Percentiles rank a stretch among this genome's conserved stretches.
These are phyloP conservation scores for Trametes punicea DNA, from an alignment of 768 basidiomycete species.

Conservation along the genomic window DNA sequence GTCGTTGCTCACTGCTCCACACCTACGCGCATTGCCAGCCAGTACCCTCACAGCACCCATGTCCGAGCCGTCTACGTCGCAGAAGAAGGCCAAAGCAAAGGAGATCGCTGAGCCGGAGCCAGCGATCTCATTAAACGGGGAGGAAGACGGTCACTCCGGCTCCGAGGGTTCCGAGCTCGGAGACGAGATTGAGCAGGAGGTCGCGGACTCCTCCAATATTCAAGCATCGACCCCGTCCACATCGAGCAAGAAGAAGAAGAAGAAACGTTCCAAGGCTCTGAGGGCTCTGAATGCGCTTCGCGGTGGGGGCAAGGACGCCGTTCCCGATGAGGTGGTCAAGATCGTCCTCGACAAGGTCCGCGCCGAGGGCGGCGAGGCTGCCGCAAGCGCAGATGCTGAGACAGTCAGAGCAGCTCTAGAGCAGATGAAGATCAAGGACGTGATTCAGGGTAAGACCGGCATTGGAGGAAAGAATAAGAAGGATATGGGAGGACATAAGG, in stretches of 20 bases:
- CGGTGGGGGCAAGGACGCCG: constrained; percentile 41
- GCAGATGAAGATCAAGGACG: constrained; percentile 81
- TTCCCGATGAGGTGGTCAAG: constrained; percentile 63
- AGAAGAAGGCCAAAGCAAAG: constrained; percentile 39
- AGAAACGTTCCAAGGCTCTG: constrained; percentile 74
- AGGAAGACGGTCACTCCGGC: constrained; percentile 20
- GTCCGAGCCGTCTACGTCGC: constrained; percentile 30
- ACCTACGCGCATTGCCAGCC: background rate
- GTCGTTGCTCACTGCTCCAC: background rate
- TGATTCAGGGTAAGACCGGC: constrained; percentile 78
- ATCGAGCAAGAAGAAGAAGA: constrained; percentile 80
- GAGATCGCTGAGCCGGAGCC: constrained; percentile 38
- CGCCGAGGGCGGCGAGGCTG: constrained; percentile 45
- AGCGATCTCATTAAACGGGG: background rate
- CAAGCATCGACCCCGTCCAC: constrained; percentile 32
- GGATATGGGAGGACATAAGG: constrained; percentile 87
- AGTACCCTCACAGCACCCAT: constrained; percentile 7
- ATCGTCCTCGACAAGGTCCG: constrained; percentile 65
- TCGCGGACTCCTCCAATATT: constrained; percentile 13
- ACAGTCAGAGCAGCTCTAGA: constrained; percentile 68
- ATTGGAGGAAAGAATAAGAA: constrained; percentile 74
- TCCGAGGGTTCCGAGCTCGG: constrained; percentile 27
- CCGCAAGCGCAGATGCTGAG: constrained; percentile 53
- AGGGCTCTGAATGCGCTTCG: constrained; percentile 49
- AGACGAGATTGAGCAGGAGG: constrained; percentile 31